A percentile compares a stretch with the other conserved stretches of the same genome.
Evolutionary conservation across 2,329 filamentous ascomycete genomes (phyloP).

Genomic region (Ophiocordyceps polyrhachis-furcata): DNA sequence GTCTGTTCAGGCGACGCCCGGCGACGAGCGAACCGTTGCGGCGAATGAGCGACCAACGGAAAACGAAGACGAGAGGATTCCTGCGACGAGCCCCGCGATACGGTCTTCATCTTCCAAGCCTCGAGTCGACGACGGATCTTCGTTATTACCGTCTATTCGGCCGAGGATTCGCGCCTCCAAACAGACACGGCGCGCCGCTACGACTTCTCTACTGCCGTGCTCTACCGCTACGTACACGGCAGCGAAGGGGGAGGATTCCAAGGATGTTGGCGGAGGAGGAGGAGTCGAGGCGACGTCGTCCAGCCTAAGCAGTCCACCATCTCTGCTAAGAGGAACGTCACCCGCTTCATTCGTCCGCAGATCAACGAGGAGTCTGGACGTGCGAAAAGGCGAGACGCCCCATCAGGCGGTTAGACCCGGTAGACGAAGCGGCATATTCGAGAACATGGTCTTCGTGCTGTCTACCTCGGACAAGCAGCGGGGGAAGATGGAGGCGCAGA

Average conservation of each 20-base stretch:
- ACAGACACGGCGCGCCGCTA: no score
- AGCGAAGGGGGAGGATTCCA: no score
- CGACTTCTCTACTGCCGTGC: no score
- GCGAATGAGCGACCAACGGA: neutral
- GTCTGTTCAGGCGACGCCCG: slow-evolving; percentile 16
- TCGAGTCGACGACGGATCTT: no score
- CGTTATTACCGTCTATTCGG: no score
- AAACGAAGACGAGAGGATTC: slow-evolving; percentile 17
- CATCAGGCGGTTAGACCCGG: slow-evolving; percentile 11
- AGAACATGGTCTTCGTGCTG: slow-evolving; percentile 73
- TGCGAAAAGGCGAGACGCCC: slow-evolving; percentile 3
- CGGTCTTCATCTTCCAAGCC: no score
- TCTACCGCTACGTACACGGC: no score
- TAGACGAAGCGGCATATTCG: slow-evolving; percentile 33
- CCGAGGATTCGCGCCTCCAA: no score
- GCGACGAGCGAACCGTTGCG: slow-evolving; percentile 2
- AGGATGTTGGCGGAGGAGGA: no score
- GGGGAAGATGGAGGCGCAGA: slow-evolving; percentile 35
- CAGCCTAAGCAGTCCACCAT: neutral
- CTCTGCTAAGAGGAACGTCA: neutral
- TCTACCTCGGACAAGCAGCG: slow-evolving; percentile 30
- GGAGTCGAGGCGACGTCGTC: neutral
- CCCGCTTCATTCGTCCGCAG: neutral
- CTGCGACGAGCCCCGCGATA: slow-evolving; percentile 17
- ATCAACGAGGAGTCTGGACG: neutral